Evolutionary conservation across 2,329 filamentous ascomycete species (phyloP), one percentile per base, ranked within the genome.

Genomic region (Cladosporium sp.): DNA sequence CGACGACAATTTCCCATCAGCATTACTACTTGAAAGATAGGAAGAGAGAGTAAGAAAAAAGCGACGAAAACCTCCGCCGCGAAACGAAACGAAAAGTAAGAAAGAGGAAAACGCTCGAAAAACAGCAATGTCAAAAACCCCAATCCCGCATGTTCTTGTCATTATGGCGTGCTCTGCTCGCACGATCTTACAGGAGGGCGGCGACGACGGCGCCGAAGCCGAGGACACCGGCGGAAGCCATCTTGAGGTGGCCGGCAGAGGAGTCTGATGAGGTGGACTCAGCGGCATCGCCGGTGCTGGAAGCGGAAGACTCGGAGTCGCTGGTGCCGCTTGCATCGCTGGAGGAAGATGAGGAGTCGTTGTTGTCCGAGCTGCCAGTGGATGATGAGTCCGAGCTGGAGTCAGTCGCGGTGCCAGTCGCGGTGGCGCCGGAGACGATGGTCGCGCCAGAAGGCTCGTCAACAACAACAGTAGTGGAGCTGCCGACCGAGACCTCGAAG

Each of bases 181-280:
- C 45, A 34, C 29, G 17, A 17, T 41, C 37, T 48, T 68, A 70
- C 63, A 70, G 54, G 48, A 69, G 63, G 42, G 63, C 63, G 50
- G 63, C 66, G 52, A 68, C 58, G 54, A 69, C 56, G n/a, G 63
- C 68, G 49, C 67, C 66, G 36, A 69, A 64, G 51, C 65, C 66
- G 15, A 68, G 45, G 17, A 70, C 56, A 42, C 63, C 65, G 36
- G 59, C 64, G 30, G 62, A 64, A 11, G 62, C 68, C 34, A 62
- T 45, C 56, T 67, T 62, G 36, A 66, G 50, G 53, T 58, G 57
- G 30, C 55, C 53, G 32, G 56, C 62, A 13, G 61, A 61, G 4
- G 61, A 61, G 20, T 54, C 59, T 30, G 57, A n/a, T n/a, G n/a
- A 57, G 37, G 22, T 20, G 30, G 48, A 43, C 18, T 36, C 38